Evolutionary conservation across 768 basidiomycete species (phyloP).

Genomic region (Pleurotus tuoliensis): DNA sequence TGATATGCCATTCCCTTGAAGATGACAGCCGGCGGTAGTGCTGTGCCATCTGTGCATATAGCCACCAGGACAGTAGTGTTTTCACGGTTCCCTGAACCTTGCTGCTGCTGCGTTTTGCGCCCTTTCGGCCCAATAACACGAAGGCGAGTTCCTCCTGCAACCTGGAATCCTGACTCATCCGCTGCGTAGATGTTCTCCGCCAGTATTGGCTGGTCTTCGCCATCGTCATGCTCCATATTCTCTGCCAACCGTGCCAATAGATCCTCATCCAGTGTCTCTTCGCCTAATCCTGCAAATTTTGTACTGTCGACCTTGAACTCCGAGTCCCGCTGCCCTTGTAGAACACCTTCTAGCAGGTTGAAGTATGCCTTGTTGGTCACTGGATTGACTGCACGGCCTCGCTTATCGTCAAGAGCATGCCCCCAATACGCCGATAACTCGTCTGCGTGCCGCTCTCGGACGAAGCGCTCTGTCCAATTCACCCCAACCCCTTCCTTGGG

Average conservation of each 20-base stretch:
- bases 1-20: constrained; percentile 33
- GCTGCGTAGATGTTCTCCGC: constrained; percentile 26
- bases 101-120: constrained; percentile 25
- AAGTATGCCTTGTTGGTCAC: constrained; percentile 30
- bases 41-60: constrained; percentile 36
- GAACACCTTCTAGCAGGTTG: constrained; percentile 22
- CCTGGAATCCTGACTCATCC: constrained; percentile 31
- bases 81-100: constrained; percentile 22
- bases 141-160: constrained; percentile 17
- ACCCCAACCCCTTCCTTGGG: too few species aligned
- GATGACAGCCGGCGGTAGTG: constrained; percentile 32
- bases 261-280: neutral
- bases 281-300: neutral
- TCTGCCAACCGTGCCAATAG: neutral
- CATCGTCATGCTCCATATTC: constrained; percentile 5
- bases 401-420: constrained; percentile 24
- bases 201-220: constrained; percentile 9
- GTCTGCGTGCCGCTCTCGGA: too few species aligned
- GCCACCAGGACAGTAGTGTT: constrained; percentile 32
- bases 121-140: constrained; percentile 23
- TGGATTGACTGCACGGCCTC: constrained; percentile 33
- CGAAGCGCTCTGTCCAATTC: too few species aligned
- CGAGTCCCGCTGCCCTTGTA: constrained; percentile 6
- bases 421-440: too few species aligned
- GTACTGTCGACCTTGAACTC: neutral